Evolutionary conservation across 495 filamentous ascomycete genomes (phyloP).

Genomic region (Clavariopsis aquatica): DNA sequence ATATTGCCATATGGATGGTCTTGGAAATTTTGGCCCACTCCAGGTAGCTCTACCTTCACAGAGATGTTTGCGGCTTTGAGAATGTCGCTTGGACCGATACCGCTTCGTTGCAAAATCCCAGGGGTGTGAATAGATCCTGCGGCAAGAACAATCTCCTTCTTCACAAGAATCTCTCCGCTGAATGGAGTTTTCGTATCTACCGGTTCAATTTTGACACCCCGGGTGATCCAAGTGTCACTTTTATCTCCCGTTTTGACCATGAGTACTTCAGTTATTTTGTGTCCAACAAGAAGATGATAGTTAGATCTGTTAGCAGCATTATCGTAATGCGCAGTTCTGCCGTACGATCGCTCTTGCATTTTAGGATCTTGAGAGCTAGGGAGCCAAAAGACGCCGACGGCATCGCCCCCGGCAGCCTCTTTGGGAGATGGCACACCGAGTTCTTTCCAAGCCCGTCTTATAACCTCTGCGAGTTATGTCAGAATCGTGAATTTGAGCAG

Average conservation of each 20-base stretch:
- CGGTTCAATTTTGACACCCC: conserved; percentile 10
- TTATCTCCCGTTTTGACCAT: not conserved
- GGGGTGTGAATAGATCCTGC: conserved; percentile 29
- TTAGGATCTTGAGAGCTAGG: conserved; percentile 22
- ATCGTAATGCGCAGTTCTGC: conserved; percentile 19
- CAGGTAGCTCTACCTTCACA: conserved; percentile 49
- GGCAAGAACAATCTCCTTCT: conserved; percentile 25
- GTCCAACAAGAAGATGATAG: conserved; percentile 23
- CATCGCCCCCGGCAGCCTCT: conserved; percentile 18
- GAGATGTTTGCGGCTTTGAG: conserved; percentile 36
- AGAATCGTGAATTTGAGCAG: not conserved
- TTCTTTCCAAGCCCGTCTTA: conserved; percentile 13
- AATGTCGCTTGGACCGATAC: conserved; percentile 33
- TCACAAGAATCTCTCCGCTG: not conserved
- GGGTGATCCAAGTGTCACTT: not conserved
- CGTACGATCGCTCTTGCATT: conserved; percentile 20
- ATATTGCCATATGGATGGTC: conserved; percentile 46
- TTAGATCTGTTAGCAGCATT: conserved; percentile 11
- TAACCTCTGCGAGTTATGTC: not conserved
- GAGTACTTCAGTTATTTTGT: conserved; percentile 19
- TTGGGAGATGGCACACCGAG: conserved; percentile 9
- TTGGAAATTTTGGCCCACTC: conserved; percentile 57
- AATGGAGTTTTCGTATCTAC: conserved; percentile 5
- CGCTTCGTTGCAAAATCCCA: conserved; percentile 25
- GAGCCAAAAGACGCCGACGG: conserved; percentile 16